Conservation (phyloP, 129 eudicot genomes). For the Lactuca sativa region DNA sequence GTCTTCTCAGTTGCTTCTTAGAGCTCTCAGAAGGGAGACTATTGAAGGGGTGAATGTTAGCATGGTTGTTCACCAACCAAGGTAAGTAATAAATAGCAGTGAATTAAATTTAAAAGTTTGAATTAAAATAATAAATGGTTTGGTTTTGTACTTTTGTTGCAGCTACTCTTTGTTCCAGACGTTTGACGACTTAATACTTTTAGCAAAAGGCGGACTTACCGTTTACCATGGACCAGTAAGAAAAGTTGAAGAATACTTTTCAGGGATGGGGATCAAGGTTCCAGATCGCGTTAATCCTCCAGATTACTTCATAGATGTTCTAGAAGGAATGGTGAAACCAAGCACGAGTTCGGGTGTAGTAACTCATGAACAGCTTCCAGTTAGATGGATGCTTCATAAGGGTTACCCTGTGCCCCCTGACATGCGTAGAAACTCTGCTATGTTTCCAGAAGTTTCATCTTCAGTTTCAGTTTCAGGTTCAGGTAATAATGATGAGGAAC, state of each 20-base stretch:
- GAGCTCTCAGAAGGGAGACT: conserved; percentile 89
- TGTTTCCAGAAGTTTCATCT: conserved; percentile 29
- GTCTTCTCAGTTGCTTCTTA: conserved; percentile 81
- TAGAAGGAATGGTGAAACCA: conserved; percentile 72
- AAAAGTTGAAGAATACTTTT: conserved; percentile 76
- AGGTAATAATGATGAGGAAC: conserved; percentile 33
- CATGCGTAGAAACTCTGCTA: conserved; percentile 42
- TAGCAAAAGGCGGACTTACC: conserved; percentile 87
- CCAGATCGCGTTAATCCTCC: conserved; percentile 94
- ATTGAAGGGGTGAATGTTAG: conserved; percentile 84
- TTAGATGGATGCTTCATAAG: conserved; percentile 85
- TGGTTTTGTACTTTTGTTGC: conserved; percentile 10
- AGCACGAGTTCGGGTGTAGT: conserved; percentile 52
- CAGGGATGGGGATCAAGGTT: conserved; percentile 69
- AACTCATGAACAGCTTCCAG: conserved; percentile 62
- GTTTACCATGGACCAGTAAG: conserved; percentile 81
- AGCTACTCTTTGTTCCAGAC: conserved; percentile 79
- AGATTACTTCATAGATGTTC: conserved; percentile 69
- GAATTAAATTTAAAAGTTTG: no score
- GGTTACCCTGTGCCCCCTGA: conserved; percentile 82
- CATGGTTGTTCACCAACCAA: conserved; percentile 98
- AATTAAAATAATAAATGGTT: no score
- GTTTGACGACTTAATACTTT: conserved; percentile 85
- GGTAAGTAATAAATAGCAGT: conserved; percentile 36
- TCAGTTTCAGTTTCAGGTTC: conserved; percentile 23